A percentile compares a stretch with the other conserved stretches of the same genome.
These are phyloP conservation scores for Datura wrightii DNA, from an alignment of 257 asterid species.

Conservation along the genomic window DNA sequence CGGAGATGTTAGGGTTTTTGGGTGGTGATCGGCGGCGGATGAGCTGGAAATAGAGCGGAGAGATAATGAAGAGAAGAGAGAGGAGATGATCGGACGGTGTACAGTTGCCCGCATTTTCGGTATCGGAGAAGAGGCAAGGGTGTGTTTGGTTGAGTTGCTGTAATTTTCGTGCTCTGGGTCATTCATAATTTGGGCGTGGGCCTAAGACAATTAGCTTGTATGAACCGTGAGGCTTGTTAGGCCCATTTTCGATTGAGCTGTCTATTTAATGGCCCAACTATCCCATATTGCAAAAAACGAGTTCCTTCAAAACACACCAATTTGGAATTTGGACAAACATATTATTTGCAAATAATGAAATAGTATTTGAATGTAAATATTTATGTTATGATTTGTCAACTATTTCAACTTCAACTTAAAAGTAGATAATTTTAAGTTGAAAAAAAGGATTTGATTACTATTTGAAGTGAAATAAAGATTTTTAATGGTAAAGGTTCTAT, in stretches of 20 bases:
- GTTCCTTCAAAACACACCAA: background rate
- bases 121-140: conserved; percentile 1
- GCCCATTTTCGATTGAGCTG: background rate
- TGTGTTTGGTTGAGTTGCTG: background rate
- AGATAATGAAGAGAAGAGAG: conserved; percentile 38
- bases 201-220: background rate
- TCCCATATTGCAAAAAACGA: background rate
- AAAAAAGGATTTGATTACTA: no score
- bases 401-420: background rate
- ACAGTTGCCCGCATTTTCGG: conserved; percentile 33
- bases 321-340: background rate
- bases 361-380: no score
- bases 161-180: background rate
- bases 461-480: no score
- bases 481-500: no score
- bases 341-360: background rate
- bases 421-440: background rate
- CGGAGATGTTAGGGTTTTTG: conserved; percentile 33
- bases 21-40: conserved; percentile 24
- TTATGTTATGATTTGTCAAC: no score
- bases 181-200: background rate
- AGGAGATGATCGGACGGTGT: conserved; percentile 35
- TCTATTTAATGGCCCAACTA: background rate
- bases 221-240: background rate
- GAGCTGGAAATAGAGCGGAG: conserved; percentile 39